Evolutionary conservation across 1,284 basidiomycete genomes (phyloP), one percentile per base, ranked within the genome.

Genomic region (Trametes hirsuta): DNA sequence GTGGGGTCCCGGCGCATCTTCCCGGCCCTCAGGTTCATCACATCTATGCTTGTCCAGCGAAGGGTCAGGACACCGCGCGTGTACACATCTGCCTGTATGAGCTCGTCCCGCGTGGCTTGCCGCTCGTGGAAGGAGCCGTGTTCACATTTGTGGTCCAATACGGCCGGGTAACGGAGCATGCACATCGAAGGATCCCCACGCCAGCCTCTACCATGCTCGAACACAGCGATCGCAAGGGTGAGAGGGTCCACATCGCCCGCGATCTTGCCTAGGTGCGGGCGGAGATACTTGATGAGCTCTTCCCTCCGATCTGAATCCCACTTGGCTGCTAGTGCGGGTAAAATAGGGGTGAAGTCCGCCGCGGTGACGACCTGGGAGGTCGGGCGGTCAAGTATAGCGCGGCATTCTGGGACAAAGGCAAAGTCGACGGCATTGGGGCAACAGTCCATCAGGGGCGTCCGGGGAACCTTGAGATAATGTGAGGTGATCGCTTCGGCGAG

Each of bases 381-480:
- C 1, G 58, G 58, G 3, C 47, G 47, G 22, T 59, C 25, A 8
- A 54, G 11, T 4, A 59, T 34, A 2, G 39, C 24, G 18, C 52
- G n/a, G 22, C 25, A 24, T 10, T 59, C 42, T 8, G 46, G n/a
- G 35, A 39, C 42, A 15, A 55, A 24, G 8, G 59, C 54, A 21
- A 61, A 39, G 12, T 61, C 54, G 40, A 61, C 39, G 24, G 10
- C 15, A 10, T 14, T 11, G 4, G 59, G 59, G 1, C 46, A 41
- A 14, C n/a, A 39, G 15, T 59, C 58, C 58, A 59, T 59, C 8
- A 6, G 15, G 12, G 52, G 21, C 5, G 34, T 35, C n/a, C 58
- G 39, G 3, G 58, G 58, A 3, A 59, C 34, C 12, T 22, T 40
- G 14, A 59, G 52, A 24, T 50, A 59, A 42, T 50, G 47, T n/a